Base-by-base conservation (phyloP, 768 basidiomycete species). In the Trametes elegans region DNA sequence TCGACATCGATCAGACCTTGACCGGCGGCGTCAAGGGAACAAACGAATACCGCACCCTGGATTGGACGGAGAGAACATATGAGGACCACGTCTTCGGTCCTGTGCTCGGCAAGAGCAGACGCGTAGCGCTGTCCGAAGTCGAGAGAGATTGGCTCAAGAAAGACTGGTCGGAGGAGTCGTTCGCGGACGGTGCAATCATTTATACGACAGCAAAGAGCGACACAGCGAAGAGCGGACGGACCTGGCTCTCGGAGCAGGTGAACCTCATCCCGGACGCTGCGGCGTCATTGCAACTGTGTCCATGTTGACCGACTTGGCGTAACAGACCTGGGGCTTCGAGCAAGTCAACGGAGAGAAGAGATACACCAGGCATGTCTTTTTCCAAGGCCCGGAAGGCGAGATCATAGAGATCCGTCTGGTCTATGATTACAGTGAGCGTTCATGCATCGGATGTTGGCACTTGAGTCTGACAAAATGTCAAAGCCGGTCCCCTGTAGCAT, bases 241-340 rank as follows among this genome's bases (percentile, higher is more conserved):
- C 73, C 5, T 91, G 89, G 89, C 79, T 71, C 55, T 84, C 76
- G 2, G 68, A 82, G 38, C 85, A 87, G 79, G 88, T 86, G 52
- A 31, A n/a, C n/a, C n/a, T n/a, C n/a, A n/a, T n/a, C n/a, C n/a
- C n/a, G n/a, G n/a, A n/a, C n/a, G n/a, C n/a, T n/a, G n/a, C n/a
- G n/a, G n/a, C n/a, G 71, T 60, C 36, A 24, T 26, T 44, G 42
- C 49, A 4, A 18, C 23, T 31, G 28, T 45, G 6, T 34, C 27
- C 51, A 77, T 78, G 70, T 14, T 52, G 32, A 56, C 14, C 24
- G 27, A 21, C 8, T 5, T 0, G 19, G 7, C 18, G 7, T 34
- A 5, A 24, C 36, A 78, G 77, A 70, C 69, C 3, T 90, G 87
- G 88, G 88, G 87, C 21, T 76, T 89, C 19, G 76, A 85, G 62